Conservation (phyloP, 768 basidiomycete species). For the Amanita subjunquillea region DNA sequence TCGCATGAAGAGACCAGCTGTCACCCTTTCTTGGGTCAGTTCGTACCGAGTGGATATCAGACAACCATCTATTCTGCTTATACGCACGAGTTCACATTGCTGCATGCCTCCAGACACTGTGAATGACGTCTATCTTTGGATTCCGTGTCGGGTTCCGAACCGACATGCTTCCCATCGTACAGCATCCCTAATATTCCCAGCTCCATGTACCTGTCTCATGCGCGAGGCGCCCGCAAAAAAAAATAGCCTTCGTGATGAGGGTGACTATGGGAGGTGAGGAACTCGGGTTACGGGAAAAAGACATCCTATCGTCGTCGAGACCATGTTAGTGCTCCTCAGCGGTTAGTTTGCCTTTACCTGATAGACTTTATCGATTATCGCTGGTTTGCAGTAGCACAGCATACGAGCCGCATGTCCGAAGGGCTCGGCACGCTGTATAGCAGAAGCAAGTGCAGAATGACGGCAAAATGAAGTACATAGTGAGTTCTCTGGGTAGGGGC, state of each 20-base stretch:
- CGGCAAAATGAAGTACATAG: neutral
- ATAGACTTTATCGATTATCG: neutral
- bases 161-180: neutral
- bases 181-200: neutral
- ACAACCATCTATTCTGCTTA: neutral
- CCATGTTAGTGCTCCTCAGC: neutral
- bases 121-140: neutral
- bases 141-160: neutral
- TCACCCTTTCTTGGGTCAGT: neutral
- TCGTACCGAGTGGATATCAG: neutral
- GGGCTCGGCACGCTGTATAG: neutral
- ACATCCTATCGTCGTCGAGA: neutral
- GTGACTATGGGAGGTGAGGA: neutral
- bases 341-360: neutral
- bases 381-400: neutral
- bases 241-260: neutral
- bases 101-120: neutral
- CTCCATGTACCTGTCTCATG: neutral
- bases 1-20: neutral
- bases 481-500: slow-evolving; percentile 1
- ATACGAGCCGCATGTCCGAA: neutral
- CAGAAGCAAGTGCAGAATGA: neutral
- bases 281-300: neutral
- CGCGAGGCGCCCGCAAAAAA: neutral
- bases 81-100: neutral